These are phyloP conservation scores for Porphyra umbilicalis DNA, from an alignment of 31 red algal species.

Conservation along the genomic window DNA sequence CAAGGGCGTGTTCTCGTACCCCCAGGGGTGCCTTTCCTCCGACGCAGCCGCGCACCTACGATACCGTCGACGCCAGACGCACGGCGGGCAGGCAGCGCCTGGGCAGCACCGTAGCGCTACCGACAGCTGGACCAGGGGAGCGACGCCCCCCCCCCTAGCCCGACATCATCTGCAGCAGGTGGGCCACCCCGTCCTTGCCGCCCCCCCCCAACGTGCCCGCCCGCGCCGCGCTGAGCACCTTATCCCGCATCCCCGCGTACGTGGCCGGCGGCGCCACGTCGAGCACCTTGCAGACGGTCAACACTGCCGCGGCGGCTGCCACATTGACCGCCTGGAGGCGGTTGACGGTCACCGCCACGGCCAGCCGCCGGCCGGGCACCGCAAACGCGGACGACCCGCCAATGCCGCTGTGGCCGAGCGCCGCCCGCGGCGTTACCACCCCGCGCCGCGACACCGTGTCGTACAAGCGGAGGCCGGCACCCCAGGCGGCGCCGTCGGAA, in stretches of 20 bases:
- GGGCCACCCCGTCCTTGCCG: background rate
- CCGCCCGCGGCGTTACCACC: background rate
- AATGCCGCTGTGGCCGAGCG: conserved; percentile 48
- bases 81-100: too few relatives aligned
- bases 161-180: background rate
- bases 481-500: conserved; percentile 13
- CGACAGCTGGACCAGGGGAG: too few relatives aligned
- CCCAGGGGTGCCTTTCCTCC: too few relatives aligned
- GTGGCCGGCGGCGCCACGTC: conserved; percentile 20
- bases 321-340: conserved; percentile 43
- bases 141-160: too few relatives aligned
- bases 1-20: too few relatives aligned
- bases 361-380: conserved; percentile 31
- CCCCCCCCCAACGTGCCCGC: background rate
- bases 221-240: background rate
- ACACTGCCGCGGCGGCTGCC: conserved; percentile 17
- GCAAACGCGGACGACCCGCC: conserved; percentile 67
- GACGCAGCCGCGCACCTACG: too few relatives aligned
- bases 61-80: too few relatives aligned
- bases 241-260: background rate
- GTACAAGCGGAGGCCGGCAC: conserved; percentile 27
- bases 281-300: conserved; percentile 15
- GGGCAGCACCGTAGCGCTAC: too few relatives aligned
- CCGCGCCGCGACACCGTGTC: conserved; percentile 15
- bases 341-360: conserved; percentile 61